These are phyloP conservation scores for Ailanthus altissimus DNA, from an alignment of 345 rosid species.

Conservation along the genomic window DNA sequence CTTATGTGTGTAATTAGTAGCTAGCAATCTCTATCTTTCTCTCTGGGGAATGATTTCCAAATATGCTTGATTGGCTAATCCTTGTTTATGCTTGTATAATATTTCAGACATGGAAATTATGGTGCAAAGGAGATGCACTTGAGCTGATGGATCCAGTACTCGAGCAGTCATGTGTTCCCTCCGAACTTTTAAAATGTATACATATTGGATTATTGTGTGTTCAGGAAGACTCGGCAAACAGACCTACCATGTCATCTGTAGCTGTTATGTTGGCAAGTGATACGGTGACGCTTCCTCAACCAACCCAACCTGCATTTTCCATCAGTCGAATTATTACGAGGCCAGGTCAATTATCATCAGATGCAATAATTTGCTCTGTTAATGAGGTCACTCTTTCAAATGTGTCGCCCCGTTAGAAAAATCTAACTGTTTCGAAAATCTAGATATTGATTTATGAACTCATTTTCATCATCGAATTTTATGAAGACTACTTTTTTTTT, in stretches of 20 bases:
- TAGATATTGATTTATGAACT: no score
- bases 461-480: no score
- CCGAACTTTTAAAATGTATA: constrained; percentile 16
- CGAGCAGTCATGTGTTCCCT: constrained; percentile 4
- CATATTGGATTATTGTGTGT: constrained; percentile 25
- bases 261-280: constrained; percentile 31
- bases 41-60: neutral
- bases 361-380: neutral
- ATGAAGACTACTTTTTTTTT: no score
- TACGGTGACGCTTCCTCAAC: constrained; percentile 23
- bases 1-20: constrained; percentile 29
- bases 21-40: neutral
- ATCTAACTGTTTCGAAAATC: no score
- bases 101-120: constrained; percentile 36
- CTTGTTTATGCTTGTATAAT: neutral
- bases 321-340: constrained; percentile 9
- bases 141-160: constrained; percentile 17
- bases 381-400: constrained; percentile 1
- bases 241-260: constrained; percentile 20
- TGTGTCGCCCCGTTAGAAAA: neutral
- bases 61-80: neutral
- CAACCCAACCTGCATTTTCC: constrained; percentile 33
- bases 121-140: constrained; percentile 13
- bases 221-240: constrained; percentile 22
- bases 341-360: neutral